These are phyloP conservation scores for Rhinocladiella mackenziei DNA, from an alignment of 2,329 filamentous ascomycete species.

Conservation along the genomic window DNA sequence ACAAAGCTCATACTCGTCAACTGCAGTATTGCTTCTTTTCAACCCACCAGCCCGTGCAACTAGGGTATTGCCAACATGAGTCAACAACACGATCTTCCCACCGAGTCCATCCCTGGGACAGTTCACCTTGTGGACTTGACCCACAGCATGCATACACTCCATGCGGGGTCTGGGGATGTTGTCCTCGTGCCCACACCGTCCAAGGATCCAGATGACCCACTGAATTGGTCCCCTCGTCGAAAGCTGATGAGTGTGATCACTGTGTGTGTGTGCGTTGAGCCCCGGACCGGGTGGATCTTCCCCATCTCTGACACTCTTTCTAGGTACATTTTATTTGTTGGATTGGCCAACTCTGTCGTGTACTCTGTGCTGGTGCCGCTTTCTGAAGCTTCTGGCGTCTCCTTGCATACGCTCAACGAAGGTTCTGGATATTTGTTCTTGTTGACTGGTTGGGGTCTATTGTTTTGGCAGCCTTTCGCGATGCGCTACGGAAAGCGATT, in stretches of 20 bases:
- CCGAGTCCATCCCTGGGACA: background rate
- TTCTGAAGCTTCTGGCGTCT: slow-evolving; percentile 42
- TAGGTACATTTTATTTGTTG: slow-evolving; percentile 37
- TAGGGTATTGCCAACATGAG: too few relatives aligned
- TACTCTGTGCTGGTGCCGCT: slow-evolving; percentile 39
- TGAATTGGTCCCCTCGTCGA: slow-evolving; percentile 37
- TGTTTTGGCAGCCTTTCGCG: slow-evolving; percentile 47
- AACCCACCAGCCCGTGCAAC: too few relatives aligned
- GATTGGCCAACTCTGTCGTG: slow-evolving; percentile 33
- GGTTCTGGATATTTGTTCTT: slow-evolving; percentile 48
- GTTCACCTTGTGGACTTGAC: background rate
- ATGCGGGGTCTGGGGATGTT: slow-evolving; percentile 30
- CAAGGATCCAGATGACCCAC: slow-evolving; percentile 39
- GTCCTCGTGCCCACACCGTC: slow-evolving; percentile 38
- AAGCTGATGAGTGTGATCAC: slow-evolving; percentile 36
- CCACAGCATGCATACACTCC: background rate
- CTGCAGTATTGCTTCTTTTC: too few relatives aligned
- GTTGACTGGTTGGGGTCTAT: slow-evolving; percentile 36
- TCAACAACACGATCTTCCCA: background rate
- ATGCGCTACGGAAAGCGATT: slow-evolving; percentile 41
- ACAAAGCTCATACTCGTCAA: too few relatives aligned
- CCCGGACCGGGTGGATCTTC: slow-evolving; percentile 7
- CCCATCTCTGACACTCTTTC: slow-evolving; percentile 7
- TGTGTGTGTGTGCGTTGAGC: slow-evolving; percentile 35
- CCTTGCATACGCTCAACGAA: slow-evolving; percentile 43